Evolutionary conservation across 192 early-diverging fungal genomes (phyloP), one percentile per base, ranked within the genome.

Genomic region (Entomortierella beljakovae): DNA sequence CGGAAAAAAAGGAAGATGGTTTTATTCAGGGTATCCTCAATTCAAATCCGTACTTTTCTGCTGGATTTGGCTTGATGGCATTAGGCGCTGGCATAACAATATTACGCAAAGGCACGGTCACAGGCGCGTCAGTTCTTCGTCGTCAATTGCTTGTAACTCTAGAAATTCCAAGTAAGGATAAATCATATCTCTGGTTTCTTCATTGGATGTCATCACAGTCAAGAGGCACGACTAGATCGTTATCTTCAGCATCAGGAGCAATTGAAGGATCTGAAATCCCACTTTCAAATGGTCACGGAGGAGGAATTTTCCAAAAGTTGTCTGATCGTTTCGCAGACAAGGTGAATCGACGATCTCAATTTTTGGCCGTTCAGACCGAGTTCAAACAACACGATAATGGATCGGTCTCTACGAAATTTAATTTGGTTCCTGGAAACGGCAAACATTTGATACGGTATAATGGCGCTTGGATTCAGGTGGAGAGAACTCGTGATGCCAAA

Each of bases 101-200:
- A 7, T 81, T 97, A 18, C 86, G 93, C 25, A 86, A 91, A 70
- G 94, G 91, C 25, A 81, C 91, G 0, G 80, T 87, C 1, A 84
- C 92, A 6, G 92, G 91, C 20, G 88, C 89, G 16, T 87, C 89
- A 54, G 67, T 96, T 15, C 80, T 90, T 22, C 89, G 90, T 48
- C 90, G 96, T 23, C 87, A 93, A 40, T 76, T 98, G 13, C 83
- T 99, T 13, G 94, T 96, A 9, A 92, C 95, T 5, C 87, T 99
- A 53, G 97, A 99, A 72, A 97, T 99, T 52, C 94, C 95, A 11
- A 91, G 88, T 70, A 96, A 97, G 71, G 97, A 99, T 80, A 93
- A 94, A 61, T 91, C 92, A 37, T 98, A 98, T 83, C 80, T 88
- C 28, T 99, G 97, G 97, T 92, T 98, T 58, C 83, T 98, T 23